Evolutionary conservation across 225 moss, liverwort and hornwort species (phyloP).

Genomic region (Asterella californica): DNA sequence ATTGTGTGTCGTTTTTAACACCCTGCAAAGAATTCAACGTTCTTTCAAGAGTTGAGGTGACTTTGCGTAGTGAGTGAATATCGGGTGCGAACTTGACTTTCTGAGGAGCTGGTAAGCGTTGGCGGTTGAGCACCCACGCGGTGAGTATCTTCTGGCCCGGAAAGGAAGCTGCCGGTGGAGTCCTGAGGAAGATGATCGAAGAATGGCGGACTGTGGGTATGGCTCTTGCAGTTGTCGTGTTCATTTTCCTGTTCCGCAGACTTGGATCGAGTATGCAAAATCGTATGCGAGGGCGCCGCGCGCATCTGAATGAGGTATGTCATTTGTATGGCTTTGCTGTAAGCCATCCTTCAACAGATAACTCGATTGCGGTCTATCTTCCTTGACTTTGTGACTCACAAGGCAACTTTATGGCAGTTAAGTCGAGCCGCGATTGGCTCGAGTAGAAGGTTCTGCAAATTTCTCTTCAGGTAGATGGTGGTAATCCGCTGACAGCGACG

Average conservation of each 20-base stretch:
- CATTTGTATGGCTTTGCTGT: neutral
- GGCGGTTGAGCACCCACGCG: neutral
- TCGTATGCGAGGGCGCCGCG: conserved; percentile 33
- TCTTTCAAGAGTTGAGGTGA: too few relatives aligned
- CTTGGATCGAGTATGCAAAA: conserved; percentile 18
- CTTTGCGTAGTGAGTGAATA: neutral
- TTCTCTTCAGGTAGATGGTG: too few relatives aligned
- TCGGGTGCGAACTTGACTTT: neutral
- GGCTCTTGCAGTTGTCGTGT: conserved; percentile 14
- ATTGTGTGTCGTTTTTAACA: too few relatives aligned
- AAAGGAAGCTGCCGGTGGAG: neutral
- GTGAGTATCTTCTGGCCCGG: too few relatives aligned
- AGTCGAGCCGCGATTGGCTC: neutral
- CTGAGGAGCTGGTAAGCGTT: neutral
- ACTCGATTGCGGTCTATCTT: neutral
- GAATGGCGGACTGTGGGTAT: conserved; percentile 21
- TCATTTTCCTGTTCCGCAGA: conserved; percentile 23
- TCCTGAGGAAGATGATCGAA: conserved; percentile 13
- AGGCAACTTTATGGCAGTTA: neutral
- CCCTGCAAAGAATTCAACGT: too few relatives aligned
- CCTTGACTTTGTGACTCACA: neutral
- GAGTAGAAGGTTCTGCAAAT: neutral
- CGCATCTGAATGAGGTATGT: conserved; percentile 32
- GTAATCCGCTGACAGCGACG: neutral
- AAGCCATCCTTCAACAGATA: too few relatives aligned